Conservation (phyloP, 2,329 filamentous ascomycete species). For the Ophiosphaerella herpotricha region DNA sequence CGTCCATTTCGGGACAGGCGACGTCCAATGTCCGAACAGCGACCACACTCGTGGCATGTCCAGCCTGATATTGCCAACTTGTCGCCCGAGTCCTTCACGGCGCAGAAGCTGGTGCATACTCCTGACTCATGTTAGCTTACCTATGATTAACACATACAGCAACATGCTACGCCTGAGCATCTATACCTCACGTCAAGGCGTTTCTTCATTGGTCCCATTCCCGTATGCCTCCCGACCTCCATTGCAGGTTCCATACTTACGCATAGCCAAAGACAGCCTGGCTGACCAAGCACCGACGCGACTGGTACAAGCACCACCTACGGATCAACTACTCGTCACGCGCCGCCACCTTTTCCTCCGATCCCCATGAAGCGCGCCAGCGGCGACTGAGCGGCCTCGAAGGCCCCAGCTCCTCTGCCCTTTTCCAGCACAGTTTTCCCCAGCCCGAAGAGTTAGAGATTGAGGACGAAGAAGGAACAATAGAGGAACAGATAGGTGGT, state of each 20-base stretch:
- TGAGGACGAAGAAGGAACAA: constrained; percentile 29
- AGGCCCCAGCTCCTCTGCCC: constrained; percentile 45
- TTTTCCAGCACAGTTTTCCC: constrained; percentile 49
- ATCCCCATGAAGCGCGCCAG: constrained; percentile 50
- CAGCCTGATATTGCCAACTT: constrained; percentile 42
- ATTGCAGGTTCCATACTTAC: constrained; percentile 16
- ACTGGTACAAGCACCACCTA: constrained; percentile 63
- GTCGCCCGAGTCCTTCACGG: constrained; percentile 58
- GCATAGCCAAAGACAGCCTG: constrained; percentile 55
- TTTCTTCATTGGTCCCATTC: constrained; percentile 69
- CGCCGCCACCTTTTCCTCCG: constrained; percentile 58
- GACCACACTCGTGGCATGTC: constrained; percentile 39
- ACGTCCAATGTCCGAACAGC: constrained; percentile 35
- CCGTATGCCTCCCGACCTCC: constrained; percentile 39
- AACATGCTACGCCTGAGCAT: constrained; percentile 66
- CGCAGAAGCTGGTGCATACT: constrained; percentile 55
- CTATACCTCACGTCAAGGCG: constrained; percentile 65
- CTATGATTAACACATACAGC: constrained; percentile 42
- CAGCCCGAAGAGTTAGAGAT: constrained; percentile 45
- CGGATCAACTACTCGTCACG: constrained; percentile 51
- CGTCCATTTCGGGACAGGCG: constrained; percentile 17
- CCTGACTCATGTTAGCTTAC: neutral
- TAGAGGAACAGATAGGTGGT: constrained; percentile 9
- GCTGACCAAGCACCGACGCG: constrained; percentile 65
- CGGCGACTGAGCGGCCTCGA: constrained; percentile 50